Percentiles rank a stretch among this genome's conserved stretches.
These are phyloP conservation scores for Fraxinus albicans DNA, from an alignment of 305 asterid species.

Conservation along the genomic window DNA sequence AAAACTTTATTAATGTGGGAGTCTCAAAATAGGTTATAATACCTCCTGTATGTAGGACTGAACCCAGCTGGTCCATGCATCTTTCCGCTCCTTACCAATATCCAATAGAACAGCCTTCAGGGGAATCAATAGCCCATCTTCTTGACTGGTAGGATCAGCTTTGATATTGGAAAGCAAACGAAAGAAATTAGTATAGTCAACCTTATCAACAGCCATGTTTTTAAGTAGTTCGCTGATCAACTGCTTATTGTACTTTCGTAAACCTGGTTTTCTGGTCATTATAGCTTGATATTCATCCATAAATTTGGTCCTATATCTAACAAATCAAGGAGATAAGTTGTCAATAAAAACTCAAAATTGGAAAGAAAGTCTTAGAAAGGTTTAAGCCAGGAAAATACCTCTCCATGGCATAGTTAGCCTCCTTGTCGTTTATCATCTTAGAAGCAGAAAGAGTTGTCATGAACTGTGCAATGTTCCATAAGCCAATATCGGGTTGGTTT, in stretches of 20 bases:
- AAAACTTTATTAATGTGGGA: neutral
- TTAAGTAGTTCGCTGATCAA: conserved; percentile 81
- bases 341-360: conserved; percentile 24
- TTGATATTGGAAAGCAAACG: conserved; percentile 83
- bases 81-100: conserved; percentile 87
- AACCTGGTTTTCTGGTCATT: conserved; percentile 90
- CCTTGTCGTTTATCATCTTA: conserved; percentile 71
- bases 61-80: conserved; percentile 93
- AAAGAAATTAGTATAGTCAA: conserved; percentile 94
- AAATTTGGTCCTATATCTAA: conserved; percentile 84
- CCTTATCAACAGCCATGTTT: conserved; percentile 95
- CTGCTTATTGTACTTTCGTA: conserved; percentile 80
- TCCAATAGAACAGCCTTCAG: conserved; percentile 85
- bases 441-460: conserved; percentile 71
- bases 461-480: conserved; percentile 92
- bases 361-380: conserved; percentile 6
- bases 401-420: conserved; percentile 86
- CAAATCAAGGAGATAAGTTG: conserved; percentile 14
- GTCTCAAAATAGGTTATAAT: conserved; percentile 5
- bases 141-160: conserved; percentile 61
- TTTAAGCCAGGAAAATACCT: conserved; percentile 48
- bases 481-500: conserved; percentile 95
- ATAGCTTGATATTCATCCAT: conserved; percentile 92
- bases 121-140: conserved; percentile 66
- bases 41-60: conserved; percentile 84